These are phyloP conservation scores for Boletus speciosus DNA, from an alignment of 768 basidiomycete genomes.

Conservation along the genomic window DNA sequence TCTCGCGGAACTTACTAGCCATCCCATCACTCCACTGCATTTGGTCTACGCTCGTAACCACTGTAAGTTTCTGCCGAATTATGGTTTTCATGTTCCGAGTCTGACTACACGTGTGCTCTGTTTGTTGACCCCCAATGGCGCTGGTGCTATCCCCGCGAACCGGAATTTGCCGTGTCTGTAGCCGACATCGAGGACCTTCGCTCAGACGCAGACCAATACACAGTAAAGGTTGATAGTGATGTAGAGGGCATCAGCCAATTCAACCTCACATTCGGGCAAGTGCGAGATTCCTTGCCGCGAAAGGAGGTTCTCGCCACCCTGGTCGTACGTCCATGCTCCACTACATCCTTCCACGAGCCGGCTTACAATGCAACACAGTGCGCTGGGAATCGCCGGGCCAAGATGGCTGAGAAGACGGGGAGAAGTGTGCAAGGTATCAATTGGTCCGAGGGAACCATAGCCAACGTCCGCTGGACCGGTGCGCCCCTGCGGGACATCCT, in stretches of 20 bases:
- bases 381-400: conserved; percentile 63
- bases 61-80: conserved; percentile 44
- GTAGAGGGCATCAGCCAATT: conserved; percentile 11
- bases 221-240: conserved; percentile 28
- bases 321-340: conserved; percentile 39
- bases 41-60: conserved; percentile 75
- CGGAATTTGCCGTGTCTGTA: neutral
- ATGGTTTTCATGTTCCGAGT: neutral
- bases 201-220: conserved; percentile 20
- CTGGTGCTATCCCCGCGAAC: neutral
- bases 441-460: conserved; percentile 68
- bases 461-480: conserved; percentile 67
- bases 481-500: conserved; percentile 56
- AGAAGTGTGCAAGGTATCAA: conserved; percentile 50
- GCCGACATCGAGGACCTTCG: conserved; percentile 28
- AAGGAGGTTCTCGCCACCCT: conserved; percentile 48
- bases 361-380: conserved; percentile 35
- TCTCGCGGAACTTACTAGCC: conserved; percentile 48
- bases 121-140: neutral
- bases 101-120: neutral
- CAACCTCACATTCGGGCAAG: conserved; percentile 19
- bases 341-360: neutral
- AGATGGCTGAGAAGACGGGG: conserved; percentile 56
- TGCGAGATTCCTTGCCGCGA: conserved; percentile 15
- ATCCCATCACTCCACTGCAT: conserved; percentile 54